These are phyloP conservation scores for Gryganskiella cystojenkinii DNA, from an alignment of 192 early-diverging fungal species.

Conservation along the genomic window DNA sequence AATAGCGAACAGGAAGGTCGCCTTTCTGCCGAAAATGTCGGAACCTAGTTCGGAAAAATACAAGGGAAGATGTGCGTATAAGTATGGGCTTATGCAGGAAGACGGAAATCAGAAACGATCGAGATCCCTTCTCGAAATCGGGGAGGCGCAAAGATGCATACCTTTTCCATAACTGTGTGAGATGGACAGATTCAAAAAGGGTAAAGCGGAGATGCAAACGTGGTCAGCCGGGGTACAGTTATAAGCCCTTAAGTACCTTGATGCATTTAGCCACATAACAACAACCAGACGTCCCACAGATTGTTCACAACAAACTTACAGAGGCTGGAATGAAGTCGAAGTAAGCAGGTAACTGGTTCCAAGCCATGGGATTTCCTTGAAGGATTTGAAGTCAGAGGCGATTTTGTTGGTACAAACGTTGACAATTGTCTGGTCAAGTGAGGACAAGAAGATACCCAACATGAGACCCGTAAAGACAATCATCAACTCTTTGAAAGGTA, in stretches of 20 bases:
- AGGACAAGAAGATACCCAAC: constrained; percentile 70
- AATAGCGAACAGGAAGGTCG: constrained; percentile 69
- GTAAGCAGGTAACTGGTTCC: constrained; percentile 75
- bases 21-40: constrained; percentile 85
- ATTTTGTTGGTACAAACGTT: constrained; percentile 74
- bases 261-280: too few relatives aligned
- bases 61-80: too few relatives aligned
- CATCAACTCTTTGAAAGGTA: constrained; percentile 42
- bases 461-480: constrained; percentile 54
- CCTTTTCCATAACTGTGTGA: too few relatives aligned
- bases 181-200: too few relatives aligned
- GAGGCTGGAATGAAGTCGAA: constrained; percentile 74
- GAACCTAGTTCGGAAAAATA: constrained; percentile 4
- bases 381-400: constrained; percentile 67
- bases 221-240: too few relatives aligned
- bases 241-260: too few relatives aligned
- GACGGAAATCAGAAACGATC: too few relatives aligned
- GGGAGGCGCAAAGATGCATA: too few relatives aligned
- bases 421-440: constrained; percentile 84
- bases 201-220: too few relatives aligned
- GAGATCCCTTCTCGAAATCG: too few relatives aligned
- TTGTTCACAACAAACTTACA: constrained; percentile 39
- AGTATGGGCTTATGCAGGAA: too few relatives aligned
- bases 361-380: constrained; percentile 70
- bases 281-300: too few relatives aligned